Percentiles rank a stretch among this genome's conserved stretches.
Conservation (phyloP, 495 filamentous ascomycete genomes). For the Hapsidospora chrysogenum region DNA sequence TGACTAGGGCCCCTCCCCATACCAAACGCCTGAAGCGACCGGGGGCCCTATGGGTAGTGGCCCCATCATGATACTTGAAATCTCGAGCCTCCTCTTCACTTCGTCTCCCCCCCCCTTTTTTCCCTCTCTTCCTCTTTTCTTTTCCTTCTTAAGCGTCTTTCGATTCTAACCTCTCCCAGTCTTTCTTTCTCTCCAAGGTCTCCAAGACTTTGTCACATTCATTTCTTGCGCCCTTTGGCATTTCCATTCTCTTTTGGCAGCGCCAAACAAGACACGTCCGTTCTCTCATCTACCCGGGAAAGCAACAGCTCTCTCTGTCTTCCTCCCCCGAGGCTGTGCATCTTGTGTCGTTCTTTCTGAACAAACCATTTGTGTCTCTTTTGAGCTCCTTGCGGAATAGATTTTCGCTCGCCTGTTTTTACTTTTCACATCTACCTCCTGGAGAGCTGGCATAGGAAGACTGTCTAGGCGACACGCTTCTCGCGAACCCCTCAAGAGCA, state of each 20-base stretch:
- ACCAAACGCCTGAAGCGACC: too few species aligned
- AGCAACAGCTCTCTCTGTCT: constrained; percentile 7
- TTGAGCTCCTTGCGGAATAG: constrained; percentile 23
- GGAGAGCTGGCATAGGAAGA: constrained; percentile 6
- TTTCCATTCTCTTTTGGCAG: constrained; percentile 2
- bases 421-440: constrained; percentile 7
- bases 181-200: background rate
- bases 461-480: too few species aligned
- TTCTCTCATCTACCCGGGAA: too few species aligned
- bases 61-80: too few species aligned
- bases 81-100: too few species aligned
- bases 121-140: constrained; percentile 12
- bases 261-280: background rate
- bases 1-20: too few species aligned
- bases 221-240: constrained; percentile 5
- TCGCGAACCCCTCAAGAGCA: too few species aligned
- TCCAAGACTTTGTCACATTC: background rate
- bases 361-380: constrained; percentile 26
- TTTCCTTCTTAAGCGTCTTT: constrained; percentile 13
- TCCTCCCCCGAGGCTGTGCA: constrained; percentile 12
- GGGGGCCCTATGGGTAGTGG: background rate
- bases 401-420: constrained; percentile 25
- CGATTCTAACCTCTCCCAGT: constrained; percentile 1
- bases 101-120: constrained; percentile 7
- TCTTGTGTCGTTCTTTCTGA: constrained; percentile 15